These are phyloP conservation scores for Fusarium irregulare DNA, from an alignment of 2,329 filamentous ascomycete species.

Conservation along the genomic window DNA sequence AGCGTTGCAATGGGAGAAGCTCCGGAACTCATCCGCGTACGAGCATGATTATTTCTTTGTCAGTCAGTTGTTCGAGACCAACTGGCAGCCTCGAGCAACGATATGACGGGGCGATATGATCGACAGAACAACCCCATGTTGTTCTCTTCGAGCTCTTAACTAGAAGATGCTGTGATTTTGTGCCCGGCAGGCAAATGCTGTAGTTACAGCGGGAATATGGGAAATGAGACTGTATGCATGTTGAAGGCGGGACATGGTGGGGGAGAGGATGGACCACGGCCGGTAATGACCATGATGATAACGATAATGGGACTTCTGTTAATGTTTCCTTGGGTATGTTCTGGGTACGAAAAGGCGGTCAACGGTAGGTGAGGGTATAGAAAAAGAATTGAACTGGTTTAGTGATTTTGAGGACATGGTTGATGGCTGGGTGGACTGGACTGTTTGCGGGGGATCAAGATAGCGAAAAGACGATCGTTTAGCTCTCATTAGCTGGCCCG, in stretches of 20 bases:
- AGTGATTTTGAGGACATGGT: slow-evolving; percentile 1
- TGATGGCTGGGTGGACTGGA: background rate
- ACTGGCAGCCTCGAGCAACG: slow-evolving; percentile 59
- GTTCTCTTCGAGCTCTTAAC: background rate
- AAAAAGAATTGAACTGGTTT: slow-evolving; percentile 9
- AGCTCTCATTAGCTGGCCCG: slow-evolving; percentile 3
- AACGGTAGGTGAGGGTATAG: slow-evolving; percentile 4
- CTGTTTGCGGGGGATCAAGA: background rate
- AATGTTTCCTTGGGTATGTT: slow-evolving; percentile 10
- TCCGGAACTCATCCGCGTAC: slow-evolving; percentile 58
- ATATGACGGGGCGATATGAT: slow-evolving; percentile 30
- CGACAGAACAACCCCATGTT: background rate
- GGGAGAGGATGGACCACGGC: slow-evolving; percentile 11
- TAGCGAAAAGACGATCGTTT: slow-evolving; percentile 31
- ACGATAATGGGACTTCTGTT: slow-evolving; percentile 15
- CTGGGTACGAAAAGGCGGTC: slow-evolving; percentile 25
- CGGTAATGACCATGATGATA: slow-evolving; percentile 31
- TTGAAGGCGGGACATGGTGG: background rate
- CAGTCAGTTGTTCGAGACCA: slow-evolving; percentile 68
- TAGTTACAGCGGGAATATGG: background rate
- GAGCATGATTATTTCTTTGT: slow-evolving; percentile 70
- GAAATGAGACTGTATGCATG: slow-evolving; percentile 22
- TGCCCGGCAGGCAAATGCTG: background rate
- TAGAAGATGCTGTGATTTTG: background rate
- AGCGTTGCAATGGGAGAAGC: slow-evolving; percentile 58